Percentiles rank a stretch among this genome's conserved stretches.
Conservation (phyloP, 1,284 basidiomycete genomes). For the Wolfiporia cocos region DNA sequence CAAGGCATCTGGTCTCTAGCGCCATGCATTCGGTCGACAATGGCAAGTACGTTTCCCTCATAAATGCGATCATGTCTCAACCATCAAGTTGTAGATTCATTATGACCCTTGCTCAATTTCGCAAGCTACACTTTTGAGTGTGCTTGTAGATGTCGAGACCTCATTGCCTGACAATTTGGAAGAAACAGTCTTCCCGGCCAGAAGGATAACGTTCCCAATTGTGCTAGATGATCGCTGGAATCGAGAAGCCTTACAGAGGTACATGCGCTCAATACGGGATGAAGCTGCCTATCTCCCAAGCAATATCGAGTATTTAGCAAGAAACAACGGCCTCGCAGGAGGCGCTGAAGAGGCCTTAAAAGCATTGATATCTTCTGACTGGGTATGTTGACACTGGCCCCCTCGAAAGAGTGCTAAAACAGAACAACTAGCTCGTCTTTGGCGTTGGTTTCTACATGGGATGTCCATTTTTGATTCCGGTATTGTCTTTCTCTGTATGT, state of each 20-base stretch:
- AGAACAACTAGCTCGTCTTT: constrained; percentile 55
- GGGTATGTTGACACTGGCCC: too few relatives aligned
- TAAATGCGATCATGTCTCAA: neutral
- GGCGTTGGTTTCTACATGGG: constrained; percentile 59
- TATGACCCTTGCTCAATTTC: constrained; percentile 39
- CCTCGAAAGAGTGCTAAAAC: too few relatives aligned
- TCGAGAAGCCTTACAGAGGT: constrained; percentile 47
- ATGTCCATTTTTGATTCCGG: constrained; percentile 56
- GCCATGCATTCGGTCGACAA: constrained; percentile 53
- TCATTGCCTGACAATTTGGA: constrained; percentile 34
- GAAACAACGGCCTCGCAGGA: constrained; percentile 52
- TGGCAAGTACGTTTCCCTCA: constrained; percentile 29
- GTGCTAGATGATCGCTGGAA: constrained; percentile 58
- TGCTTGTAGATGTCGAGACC: constrained; percentile 32
- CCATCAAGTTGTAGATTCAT: constrained; percentile 32
- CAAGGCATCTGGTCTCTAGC: constrained; percentile 38
- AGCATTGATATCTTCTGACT: constrained; percentile 40
- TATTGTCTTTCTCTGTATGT: constrained; percentile 12
- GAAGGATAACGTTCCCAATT: constrained; percentile 54
- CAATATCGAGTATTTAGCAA: constrained; percentile 62
- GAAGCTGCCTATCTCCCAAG: constrained; percentile 64
- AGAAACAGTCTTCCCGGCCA: constrained; percentile 42
- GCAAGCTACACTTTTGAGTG: constrained; percentile 34
- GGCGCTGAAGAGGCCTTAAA: constrained; percentile 37
- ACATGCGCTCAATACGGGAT: constrained; percentile 48